Evolutionary conservation across 78 protist genomes (phyloP).

Genomic region (Dictyostelium brefeldianum): DNA sequence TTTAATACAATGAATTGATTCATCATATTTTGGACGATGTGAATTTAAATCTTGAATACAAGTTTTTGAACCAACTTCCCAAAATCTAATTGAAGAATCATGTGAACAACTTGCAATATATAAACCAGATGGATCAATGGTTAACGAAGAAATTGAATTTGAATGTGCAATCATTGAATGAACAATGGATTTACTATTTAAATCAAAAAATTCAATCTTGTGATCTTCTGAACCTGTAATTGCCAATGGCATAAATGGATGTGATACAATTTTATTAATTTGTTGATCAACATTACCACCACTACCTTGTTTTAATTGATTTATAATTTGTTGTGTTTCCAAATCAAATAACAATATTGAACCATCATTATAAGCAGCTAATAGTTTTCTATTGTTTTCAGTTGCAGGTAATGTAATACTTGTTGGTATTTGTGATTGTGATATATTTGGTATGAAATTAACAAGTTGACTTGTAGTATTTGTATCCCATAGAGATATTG

Average conservation of each 20-base stretch:
- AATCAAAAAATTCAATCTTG: constrained; percentile 62
- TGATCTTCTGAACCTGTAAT: constrained; percentile 75
- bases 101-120: constrained; percentile 76
- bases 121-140: constrained; percentile 79
- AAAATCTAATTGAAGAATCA: constrained; percentile 85
- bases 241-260: constrained; percentile 46
- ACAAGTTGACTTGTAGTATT: not conserved
- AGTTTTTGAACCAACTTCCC: constrained; percentile 74
- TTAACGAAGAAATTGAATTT: constrained; percentile 67
- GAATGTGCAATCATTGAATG: constrained; percentile 86
- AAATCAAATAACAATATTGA: constrained; percentile 33
- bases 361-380: constrained; percentile 51
- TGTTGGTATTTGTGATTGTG: constrained; percentile 7
- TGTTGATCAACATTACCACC: not conserved
- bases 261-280: constrained; percentile 58
- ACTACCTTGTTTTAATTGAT: not conserved
- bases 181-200: not conserved
- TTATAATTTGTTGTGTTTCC: constrained; percentile 36
- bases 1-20: constrained; percentile 66
- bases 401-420: constrained; percentile 11
- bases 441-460: not conserved
- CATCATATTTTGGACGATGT: constrained; percentile 79
- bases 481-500: constrained; percentile 72
- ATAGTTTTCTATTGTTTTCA: constrained; percentile 34
- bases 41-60: constrained; percentile 71